A percentile compares a stretch with the other conserved stretches of the same genome.
Conservation (phyloP, 1,284 basidiomycete species). For the Puccinia triticina region DNA sequence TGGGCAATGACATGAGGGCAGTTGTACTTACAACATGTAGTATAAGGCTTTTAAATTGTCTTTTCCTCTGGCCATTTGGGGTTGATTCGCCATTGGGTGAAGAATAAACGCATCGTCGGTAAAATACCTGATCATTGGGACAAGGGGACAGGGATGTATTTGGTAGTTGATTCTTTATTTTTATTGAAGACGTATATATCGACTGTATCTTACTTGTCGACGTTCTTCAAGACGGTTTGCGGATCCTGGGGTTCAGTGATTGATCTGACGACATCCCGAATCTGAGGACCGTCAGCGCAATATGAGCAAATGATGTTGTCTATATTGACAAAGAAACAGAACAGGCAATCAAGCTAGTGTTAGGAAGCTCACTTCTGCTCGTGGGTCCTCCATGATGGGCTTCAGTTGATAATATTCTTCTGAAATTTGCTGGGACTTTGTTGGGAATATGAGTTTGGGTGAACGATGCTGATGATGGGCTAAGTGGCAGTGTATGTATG, state of each 20-base stretch:
- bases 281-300: not conserved
- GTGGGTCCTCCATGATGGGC: not conserved
- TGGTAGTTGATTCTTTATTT: too few relatives aligned
- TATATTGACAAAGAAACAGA: too few relatives aligned
- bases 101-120: slow-evolving; percentile 30
- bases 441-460: not conserved
- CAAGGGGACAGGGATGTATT: too few relatives aligned
- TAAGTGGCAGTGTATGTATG: too few relatives aligned
- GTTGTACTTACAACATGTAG: not conserved
- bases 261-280: slow-evolving; percentile 39
- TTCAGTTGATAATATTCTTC: not conserved
- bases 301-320: not conserved
- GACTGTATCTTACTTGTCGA: slow-evolving; percentile 25
- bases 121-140: slow-evolving; percentile 33
- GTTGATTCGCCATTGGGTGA: slow-evolving; percentile 38
- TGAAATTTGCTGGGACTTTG: not conserved
- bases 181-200: not conserved
- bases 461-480: not conserved
- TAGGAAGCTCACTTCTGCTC: not conserved
- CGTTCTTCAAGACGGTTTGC: slow-evolving; percentile 9
- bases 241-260: slow-evolving; percentile 41
- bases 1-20: too few relatives aligned
- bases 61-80: slow-evolving; percentile 3
- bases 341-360: not conserved
- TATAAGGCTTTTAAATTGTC: slow-evolving; percentile 5